Evolutionary conservation across 495 filamentous ascomycete species (phyloP).

Genomic region (Staphylotrichum tortipilum): DNA sequence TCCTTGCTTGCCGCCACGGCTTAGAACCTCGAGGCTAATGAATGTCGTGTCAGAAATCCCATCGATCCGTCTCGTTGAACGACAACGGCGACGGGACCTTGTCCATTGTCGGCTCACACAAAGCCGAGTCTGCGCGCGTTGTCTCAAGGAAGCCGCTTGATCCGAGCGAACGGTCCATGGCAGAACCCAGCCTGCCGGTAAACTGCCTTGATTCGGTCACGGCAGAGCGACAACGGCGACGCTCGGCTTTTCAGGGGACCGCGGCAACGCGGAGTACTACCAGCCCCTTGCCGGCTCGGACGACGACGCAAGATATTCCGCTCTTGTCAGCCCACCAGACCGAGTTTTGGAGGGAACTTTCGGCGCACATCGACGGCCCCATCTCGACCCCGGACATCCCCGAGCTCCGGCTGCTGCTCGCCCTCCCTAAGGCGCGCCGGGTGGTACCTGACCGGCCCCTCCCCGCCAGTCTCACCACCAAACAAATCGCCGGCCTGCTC

Average conservation of each 20-base stretch:
- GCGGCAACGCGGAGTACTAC: no score
- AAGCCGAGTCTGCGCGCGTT: background rate
- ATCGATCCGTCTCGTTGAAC: slow-evolving; percentile 1
- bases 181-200: background rate
- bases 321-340: no score
- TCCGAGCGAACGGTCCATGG: background rate
- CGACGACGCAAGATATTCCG: no score
- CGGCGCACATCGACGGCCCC: background rate
- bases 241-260: no score
- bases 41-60: background rate
- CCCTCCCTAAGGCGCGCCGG: background rate
- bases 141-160: slow-evolving; percentile 8
- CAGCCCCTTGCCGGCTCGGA: no score
- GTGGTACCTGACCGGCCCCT: background rate
- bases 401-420: background rate
- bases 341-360: slow-evolving; percentile 1
- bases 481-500: background rate
- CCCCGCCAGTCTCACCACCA: background rate
- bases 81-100: slow-evolving; percentile 13
- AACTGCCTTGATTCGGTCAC: background rate
- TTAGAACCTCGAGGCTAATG: no score
- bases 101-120: slow-evolving; percentile 5
- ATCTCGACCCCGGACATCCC: background rate
- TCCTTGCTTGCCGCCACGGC: background rate
- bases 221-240: background rate